Evolutionary conservation across 2,329 filamentous ascomycete genomes (phyloP).

Genomic region (Harringtonia aguacate): DNA sequence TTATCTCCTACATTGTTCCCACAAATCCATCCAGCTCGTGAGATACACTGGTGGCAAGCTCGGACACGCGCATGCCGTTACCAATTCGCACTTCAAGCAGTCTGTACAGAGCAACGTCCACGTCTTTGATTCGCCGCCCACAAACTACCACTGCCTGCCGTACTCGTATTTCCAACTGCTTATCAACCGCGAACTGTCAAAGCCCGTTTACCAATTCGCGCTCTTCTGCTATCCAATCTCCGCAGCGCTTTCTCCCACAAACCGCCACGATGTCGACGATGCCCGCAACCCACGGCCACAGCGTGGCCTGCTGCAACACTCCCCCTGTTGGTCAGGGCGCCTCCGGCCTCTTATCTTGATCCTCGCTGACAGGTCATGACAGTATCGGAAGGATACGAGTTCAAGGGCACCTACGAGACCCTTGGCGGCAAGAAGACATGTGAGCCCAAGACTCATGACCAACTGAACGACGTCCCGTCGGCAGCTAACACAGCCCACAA

Average conservation of each 20-base stretch:
- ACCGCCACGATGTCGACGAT: conserved; percentile 22
- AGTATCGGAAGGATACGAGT: conserved; percentile 29
- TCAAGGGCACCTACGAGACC: conserved; percentile 33
- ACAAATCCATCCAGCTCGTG: too few relatives aligned
- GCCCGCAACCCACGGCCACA: conserved; percentile 25
- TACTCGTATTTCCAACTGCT: too few relatives aligned
- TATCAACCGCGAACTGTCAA: too few relatives aligned
- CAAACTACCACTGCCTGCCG: too few relatives aligned
- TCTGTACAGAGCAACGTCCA: too few relatives aligned
- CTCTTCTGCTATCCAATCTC: not conserved
- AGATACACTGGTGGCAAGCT: too few relatives aligned
- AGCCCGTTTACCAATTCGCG: too few relatives aligned
- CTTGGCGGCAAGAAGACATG: conserved; percentile 35
- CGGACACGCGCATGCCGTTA: too few relatives aligned
- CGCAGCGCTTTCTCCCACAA: not conserved
- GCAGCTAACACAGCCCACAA: conserved; percentile 6
- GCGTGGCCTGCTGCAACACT: conserved; percentile 30
- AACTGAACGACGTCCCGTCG: not conserved
- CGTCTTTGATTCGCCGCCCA: too few relatives aligned
- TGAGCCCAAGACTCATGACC: conserved; percentile 12
- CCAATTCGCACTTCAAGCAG: too few relatives aligned
- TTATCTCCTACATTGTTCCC: too few relatives aligned
- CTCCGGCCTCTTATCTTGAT: too few relatives aligned
- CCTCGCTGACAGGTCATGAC: not conserved
- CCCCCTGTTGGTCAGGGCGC: conserved; percentile 29